These are phyloP conservation scores for Microbotryum lychnidis-dioicae DNA, from an alignment of 1,284 basidiomycete species.

Conservation along the genomic window DNA sequence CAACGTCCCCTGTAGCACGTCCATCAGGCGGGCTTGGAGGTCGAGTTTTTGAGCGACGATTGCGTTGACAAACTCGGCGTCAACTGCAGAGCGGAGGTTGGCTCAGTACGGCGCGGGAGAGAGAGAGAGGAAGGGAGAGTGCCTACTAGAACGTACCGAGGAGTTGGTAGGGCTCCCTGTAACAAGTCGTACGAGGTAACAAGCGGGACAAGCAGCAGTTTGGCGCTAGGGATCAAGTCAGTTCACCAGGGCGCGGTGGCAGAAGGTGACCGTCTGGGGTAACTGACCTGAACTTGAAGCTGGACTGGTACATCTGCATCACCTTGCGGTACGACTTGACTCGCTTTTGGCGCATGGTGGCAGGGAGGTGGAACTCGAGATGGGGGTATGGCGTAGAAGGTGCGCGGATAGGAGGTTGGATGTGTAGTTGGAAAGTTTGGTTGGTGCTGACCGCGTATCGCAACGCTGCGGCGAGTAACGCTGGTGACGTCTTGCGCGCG, in stretches of 20 bases:
- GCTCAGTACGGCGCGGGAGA: background rate
- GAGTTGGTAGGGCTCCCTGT: slow-evolving; percentile 69
- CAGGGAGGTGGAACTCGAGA: too few relatives aligned
- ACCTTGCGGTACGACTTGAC: slow-evolving; percentile 86
- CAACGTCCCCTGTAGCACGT: slow-evolving; percentile 68
- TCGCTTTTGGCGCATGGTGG: slow-evolving; percentile 76
- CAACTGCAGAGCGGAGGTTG: slow-evolving; percentile 49
- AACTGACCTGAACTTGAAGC: slow-evolving; percentile 67
- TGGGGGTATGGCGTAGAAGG: too few relatives aligned
- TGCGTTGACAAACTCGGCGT: slow-evolving; percentile 72
- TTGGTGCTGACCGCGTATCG: too few relatives aligned
- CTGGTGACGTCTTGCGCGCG: too few relatives aligned
- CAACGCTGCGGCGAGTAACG: too few relatives aligned
- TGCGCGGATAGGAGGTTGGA: too few relatives aligned
- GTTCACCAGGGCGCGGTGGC: too few relatives aligned
- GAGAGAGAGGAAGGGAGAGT: background rate
- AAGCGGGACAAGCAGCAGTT: background rate
- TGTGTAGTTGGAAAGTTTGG: too few relatives aligned
- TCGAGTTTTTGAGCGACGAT: slow-evolving; percentile 62
- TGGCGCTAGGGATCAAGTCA: too few relatives aligned
- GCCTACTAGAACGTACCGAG: slow-evolving; percentile 50
- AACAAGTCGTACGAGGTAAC: background rate
- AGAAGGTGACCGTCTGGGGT: too few relatives aligned
- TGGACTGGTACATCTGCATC: slow-evolving; percentile 74
- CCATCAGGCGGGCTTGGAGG: slow-evolving; percentile 60